These are phyloP conservation scores for Nothophoma quercina DNA, from an alignment of 2,329 filamentous ascomycete genomes.

Conservation along the genomic window DNA sequence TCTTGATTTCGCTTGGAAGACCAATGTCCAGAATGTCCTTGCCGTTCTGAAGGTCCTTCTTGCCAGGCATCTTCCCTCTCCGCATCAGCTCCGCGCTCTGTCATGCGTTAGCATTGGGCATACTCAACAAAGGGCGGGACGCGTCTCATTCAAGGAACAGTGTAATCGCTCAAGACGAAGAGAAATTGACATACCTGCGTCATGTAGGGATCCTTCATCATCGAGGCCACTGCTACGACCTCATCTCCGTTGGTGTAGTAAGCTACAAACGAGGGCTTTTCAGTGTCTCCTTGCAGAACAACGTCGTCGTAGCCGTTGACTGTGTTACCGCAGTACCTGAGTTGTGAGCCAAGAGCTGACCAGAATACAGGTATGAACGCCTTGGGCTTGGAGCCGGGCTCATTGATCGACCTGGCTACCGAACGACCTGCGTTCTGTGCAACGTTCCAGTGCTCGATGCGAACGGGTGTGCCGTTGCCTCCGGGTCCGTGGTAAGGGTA, in stretches of 20 bases:
- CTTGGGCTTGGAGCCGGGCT: conserved; percentile 67
- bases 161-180: background rate
- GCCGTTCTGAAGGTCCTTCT: conserved; percentile 75
- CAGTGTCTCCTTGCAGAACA: conserved; percentile 75
- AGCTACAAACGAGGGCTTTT: conserved; percentile 80
- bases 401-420: conserved; percentile 78
- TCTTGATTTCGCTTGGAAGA: conserved; percentile 56
- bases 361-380: conserved; percentile 95
- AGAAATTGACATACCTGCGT: conserved; percentile 32
- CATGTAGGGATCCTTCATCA: conserved; percentile 91
- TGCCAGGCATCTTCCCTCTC: conserved; percentile 79
- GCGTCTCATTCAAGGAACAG: background rate
- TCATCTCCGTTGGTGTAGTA: conserved; percentile 89
- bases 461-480: conserved; percentile 73
- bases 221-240: conserved; percentile 88
- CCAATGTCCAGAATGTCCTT: conserved; percentile 56
- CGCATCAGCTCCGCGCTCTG: conserved; percentile 88
- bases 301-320: conserved; percentile 84
- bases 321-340: conserved; percentile 94
- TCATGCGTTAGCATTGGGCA: conserved; percentile 19
- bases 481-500: conserved; percentile 94
- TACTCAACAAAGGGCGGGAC: background rate
- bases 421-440: conserved; percentile 89
- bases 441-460: conserved; percentile 99
- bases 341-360: conserved; percentile 87